A percentile compares a stretch with the other conserved stretches of the same genome.
phyloP scores from a whole-genome alignment of 768 basidiomycete genomes.

The Collybia sp. region DNA sequence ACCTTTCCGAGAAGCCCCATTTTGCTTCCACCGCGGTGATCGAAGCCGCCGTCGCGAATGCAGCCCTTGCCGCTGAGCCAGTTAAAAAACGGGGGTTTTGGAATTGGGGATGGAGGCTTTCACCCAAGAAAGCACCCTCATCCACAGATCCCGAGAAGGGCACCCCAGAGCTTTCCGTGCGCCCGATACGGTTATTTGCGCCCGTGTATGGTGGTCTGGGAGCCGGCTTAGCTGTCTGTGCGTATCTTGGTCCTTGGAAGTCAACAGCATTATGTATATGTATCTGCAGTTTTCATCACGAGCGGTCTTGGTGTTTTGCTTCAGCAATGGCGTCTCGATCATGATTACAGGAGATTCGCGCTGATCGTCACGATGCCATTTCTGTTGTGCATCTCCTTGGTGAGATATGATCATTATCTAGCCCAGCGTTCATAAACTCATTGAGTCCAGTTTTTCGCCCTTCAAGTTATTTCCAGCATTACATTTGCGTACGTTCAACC shows the following conservation, averaged over 20 bases:
- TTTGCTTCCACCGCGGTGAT: slow-evolving; percentile 20
- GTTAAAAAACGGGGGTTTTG: slow-evolving; percentile 18
- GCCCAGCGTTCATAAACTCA: background rate
- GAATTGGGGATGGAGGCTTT: slow-evolving; percentile 46
- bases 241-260: slow-evolving; percentile 13
- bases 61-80: slow-evolving; percentile 19
- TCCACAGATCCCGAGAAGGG: slow-evolving; percentile 49
- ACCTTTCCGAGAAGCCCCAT: slow-evolving; percentile 46
- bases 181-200: slow-evolving; percentile 60
- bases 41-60: slow-evolving; percentile 25
- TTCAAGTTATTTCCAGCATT: slow-evolving; percentile 63
- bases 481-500: slow-evolving; percentile 50
- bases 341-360: slow-evolving; percentile 55
- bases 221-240: slow-evolving; percentile 62
- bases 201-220: slow-evolving; percentile 73
- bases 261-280: background rate
- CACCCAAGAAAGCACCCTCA: slow-evolving; percentile 26
- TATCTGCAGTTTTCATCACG: slow-evolving; percentile 57
- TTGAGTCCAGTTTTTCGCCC: slow-evolving; percentile 61
- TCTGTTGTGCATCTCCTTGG: slow-evolving; percentile 72
- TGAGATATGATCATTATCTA: slow-evolving; percentile 23
- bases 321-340: slow-evolving; percentile 66
- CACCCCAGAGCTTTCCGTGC: slow-evolving; percentile 24
- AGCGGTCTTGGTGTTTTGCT: slow-evolving; percentile 56
- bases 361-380: slow-evolving; percentile 65